Conservation (phyloP, 202 grass and related monocot species). For the Alloteropsis angusta region DNA sequence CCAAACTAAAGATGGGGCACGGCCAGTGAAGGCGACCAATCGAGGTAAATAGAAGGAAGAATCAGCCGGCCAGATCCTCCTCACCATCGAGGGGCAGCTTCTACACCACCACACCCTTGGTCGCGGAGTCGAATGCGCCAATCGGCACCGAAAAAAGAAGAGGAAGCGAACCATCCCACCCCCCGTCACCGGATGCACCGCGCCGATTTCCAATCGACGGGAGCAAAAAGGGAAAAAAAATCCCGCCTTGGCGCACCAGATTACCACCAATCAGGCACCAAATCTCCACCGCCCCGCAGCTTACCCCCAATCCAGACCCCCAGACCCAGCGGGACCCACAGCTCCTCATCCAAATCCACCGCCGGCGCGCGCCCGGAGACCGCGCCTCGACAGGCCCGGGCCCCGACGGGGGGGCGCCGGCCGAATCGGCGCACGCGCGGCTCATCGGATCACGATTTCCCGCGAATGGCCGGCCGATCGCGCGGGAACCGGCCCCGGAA, state of each 20-base stretch:
- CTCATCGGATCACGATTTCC: not conserved
- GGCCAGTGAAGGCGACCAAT: not conserved
- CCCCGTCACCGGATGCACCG: constrained; percentile 31
- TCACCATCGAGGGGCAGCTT: constrained; percentile 20
- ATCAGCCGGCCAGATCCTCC: constrained; percentile 25
- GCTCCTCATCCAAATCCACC: constrained; percentile 12
- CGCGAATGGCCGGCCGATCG: constrained; percentile 26
- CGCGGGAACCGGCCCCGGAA: not conserved
- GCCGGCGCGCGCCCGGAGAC: not conserved
- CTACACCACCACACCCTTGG: constrained; percentile 26
- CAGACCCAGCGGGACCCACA: not conserved
- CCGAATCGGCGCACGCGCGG: constrained; percentile 11
- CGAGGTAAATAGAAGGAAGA: constrained; percentile 1
- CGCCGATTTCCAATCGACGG: not conserved
- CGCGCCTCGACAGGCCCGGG: not conserved
- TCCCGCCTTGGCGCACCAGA: not conserved
- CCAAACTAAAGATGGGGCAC: not conserved
- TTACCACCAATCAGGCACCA: constrained; percentile 23
- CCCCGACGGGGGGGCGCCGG: not conserved
- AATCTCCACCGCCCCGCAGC: constrained; percentile 14
- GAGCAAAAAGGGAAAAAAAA: constrained; percentile 10
- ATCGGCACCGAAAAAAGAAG: constrained; percentile 24
- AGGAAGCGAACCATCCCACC: not conserved
- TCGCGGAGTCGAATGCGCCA: constrained; percentile 32
- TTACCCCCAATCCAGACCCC: constrained; percentile 3